Evolutionary conservation across 805 yeast species (phyloP).

Genomic region (Candida nitratophila): DNA sequence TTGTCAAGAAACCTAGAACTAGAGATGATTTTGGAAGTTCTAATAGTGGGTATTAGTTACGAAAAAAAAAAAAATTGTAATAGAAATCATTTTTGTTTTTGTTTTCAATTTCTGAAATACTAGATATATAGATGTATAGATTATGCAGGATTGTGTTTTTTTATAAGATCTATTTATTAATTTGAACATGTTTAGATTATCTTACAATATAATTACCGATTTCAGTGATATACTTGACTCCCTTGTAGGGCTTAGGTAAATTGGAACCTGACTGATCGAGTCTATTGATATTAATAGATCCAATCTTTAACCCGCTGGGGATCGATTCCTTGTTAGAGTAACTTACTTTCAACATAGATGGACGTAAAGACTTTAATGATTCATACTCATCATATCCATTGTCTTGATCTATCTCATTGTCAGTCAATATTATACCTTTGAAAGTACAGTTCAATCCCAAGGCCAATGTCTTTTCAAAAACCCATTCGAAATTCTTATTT

Average conservation of each 20-base stretch:
- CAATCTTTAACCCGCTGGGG: slow-evolving; percentile 71
- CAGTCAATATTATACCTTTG: slow-evolving; percentile 38
- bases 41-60: background rate
- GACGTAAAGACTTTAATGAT: slow-evolving; percentile 19
- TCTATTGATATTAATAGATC: slow-evolving; percentile 45
- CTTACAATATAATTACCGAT: slow-evolving; percentile 53
- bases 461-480: slow-evolving; percentile 47
- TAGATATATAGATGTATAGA: too few relatives aligned
- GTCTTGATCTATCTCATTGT: slow-evolving; percentile 3
- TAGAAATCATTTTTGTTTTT: too few relatives aligned
- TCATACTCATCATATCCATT: slow-evolving; percentile 1
- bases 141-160: too few relatives aligned
- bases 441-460: slow-evolving; percentile 65
- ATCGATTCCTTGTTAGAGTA: slow-evolving; percentile 61
- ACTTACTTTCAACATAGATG: slow-evolving; percentile 39
- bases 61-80: too few relatives aligned
- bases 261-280: slow-evolving; percentile 44
- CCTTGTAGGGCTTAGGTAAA: slow-evolving; percentile 76
- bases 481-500: slow-evolving; percentile 58
- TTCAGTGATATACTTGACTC: slow-evolving; percentile 73
- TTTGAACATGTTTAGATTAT: too few relatives aligned
- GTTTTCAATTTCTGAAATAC: too few relatives aligned
- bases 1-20: slow-evolving; percentile 14
- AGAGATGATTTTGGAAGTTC: background rate
- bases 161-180: background rate